These are phyloP conservation scores for Citrus inodora DNA, from an alignment of 345 rosid species.

Conservation along the genomic window DNA sequence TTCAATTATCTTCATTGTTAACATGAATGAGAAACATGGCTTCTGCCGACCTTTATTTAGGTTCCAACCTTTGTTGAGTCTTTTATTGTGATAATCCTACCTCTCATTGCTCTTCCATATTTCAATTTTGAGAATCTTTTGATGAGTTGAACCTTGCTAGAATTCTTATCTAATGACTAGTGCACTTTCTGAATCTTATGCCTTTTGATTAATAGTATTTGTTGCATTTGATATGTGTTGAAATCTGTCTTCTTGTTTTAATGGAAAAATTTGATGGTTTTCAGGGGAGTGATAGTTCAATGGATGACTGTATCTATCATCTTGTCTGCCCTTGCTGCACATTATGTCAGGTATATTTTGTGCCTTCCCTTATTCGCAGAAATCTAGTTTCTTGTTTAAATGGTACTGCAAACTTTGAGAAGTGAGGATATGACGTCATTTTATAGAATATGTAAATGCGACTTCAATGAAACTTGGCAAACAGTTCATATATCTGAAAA, in stretches of 20 bases:
- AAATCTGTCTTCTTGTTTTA: neutral
- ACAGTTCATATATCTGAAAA: neutral
- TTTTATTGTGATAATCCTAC: neutral
- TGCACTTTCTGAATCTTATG: neutral
- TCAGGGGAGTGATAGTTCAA: slow-evolving; percentile 64
- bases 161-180: neutral
- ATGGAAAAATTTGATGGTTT: slow-evolving; percentile 5
- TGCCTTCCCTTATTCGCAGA: neutral
- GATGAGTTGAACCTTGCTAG: neutral
- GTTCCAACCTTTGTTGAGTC: neutral
- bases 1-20: neutral
- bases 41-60: neutral
- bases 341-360: slow-evolving; percentile 59
- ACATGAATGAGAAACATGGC: neutral
- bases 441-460: neutral
- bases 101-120: neutral
- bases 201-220: neutral
- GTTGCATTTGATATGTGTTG: neutral
- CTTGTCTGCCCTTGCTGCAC: slow-evolving; percentile 77
- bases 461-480: neutral
- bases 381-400: neutral
- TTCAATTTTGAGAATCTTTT: neutral
- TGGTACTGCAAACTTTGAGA: neutral
- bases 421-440: neutral
- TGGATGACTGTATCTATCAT: slow-evolving; percentile 78